phyloP scores from a whole-genome alignment of 768 basidiomycete genomes.

The Macrolepiota dolichaula region DNA sequence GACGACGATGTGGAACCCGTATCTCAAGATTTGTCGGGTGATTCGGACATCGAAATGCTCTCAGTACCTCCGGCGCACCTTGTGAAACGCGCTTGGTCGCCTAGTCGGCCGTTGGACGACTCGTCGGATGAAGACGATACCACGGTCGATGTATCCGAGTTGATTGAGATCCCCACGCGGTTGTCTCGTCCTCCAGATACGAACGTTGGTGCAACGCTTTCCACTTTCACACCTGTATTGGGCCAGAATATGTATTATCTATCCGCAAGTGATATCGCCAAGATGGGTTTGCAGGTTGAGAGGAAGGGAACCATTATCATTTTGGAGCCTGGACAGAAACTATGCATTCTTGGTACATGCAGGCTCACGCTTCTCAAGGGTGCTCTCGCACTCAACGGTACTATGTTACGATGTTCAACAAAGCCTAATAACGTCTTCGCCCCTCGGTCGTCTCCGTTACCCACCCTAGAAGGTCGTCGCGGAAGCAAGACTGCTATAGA shows the following conservation, averaged over 20 bases:
- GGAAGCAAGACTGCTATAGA: not conserved
- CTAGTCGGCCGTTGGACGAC: constrained; percentile 45
- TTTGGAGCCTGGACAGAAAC: constrained; percentile 44
- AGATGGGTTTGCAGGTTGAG: constrained; percentile 22
- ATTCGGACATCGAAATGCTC: not conserved
- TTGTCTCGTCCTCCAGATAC: not conserved
- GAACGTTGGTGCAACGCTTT: constrained; percentile 23
- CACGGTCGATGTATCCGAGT: constrained; percentile 19
- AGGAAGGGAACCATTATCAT: constrained; percentile 35
- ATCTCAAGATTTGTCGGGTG: constrained; percentile 12
- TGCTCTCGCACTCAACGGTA: constrained; percentile 54
- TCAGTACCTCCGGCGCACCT: constrained; percentile 13
- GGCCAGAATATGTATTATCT: constrained; percentile 47
- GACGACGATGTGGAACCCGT: constrained; percentile 25
- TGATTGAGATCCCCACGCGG: constrained; percentile 15
- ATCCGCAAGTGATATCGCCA: constrained; percentile 29
- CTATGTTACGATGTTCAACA: constrained; percentile 38
- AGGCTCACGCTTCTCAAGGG: constrained; percentile 61
- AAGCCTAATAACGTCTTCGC: constrained; percentile 59
- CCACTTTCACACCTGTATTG: constrained; percentile 46
- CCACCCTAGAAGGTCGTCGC: constrained; percentile 33
- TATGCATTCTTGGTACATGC: constrained; percentile 71
- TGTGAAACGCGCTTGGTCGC: constrained; percentile 51
- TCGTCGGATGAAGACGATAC: constrained; percentile 47
- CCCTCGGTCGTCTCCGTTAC: constrained; percentile 76